Evolutionary conservation across 306 rosid genomes (phyloP), one percentile per base, ranked within the genome.

Genomic region (Castanopsis chinensis): DNA sequence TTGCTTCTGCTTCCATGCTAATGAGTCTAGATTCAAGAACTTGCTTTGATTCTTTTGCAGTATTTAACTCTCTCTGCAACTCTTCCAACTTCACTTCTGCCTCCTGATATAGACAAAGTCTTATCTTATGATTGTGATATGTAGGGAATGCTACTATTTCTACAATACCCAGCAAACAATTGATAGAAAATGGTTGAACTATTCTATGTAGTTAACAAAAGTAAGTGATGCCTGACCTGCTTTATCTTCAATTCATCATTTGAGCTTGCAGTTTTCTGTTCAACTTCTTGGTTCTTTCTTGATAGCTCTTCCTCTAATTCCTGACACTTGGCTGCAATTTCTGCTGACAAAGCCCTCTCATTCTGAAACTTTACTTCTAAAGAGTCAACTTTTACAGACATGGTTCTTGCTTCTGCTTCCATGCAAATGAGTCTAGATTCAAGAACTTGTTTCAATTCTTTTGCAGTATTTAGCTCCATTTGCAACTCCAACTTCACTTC

Each of bases 371-470:
- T 93, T 54, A 84, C 85, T 85, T 88, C 97, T 64, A 95, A 75
- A 33, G 75, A 76, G 6, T 74, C 83, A 74, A 88, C 85, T 77
- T 89, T 90, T 32, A 83, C 86, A 43, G 87, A 88, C 80, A 93
- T 82, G 57, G 86, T 87, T 69, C 74, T 76, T 73, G 87, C 84
- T 75, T 93, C 94, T 23, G 88, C 88, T 79, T 89, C 96, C 76
- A 93, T 80, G 88, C 87, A 81, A 51, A 78, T 30, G 32, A 96
- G 89, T 82, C 83, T 90, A 78, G 89, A 82, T 79, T 93, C 98
- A 10, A 90, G 74, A 55, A 59, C 76, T 82, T 89, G 86, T 78
- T 83, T 93, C 37, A 89, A 90, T 76, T 86, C 88, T 77, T 80
- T 88, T 18, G 88, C 88, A 76, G 58, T 68, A 71, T 80, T 82